Conservation (phyloP, 148 eudicot species). For the Mesembryanthemum crystallinum region DNA sequence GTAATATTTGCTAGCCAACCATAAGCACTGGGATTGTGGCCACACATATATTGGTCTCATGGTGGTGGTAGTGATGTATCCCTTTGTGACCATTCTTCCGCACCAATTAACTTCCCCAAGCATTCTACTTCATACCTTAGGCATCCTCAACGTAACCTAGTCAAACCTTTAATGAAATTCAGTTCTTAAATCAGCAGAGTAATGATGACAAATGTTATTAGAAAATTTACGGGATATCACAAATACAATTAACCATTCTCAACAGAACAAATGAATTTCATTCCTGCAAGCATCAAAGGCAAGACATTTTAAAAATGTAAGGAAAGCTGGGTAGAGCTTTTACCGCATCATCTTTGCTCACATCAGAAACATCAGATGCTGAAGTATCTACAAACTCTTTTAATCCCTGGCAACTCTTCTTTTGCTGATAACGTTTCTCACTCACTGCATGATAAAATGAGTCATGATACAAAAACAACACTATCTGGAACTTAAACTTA, state of each 20-base stretch:
- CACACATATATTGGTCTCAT: too few species aligned
- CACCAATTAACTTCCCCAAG: too few species aligned
- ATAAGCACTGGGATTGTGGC: too few species aligned
- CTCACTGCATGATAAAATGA: slow-evolving; percentile 26
- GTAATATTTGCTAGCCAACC: too few species aligned
- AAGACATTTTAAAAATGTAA: slow-evolving; percentile 10
- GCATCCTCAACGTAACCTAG: too few species aligned
- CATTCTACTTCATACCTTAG: too few species aligned
- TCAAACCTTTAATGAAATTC: too few species aligned
- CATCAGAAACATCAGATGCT: slow-evolving; percentile 38
- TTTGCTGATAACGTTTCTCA: slow-evolving; percentile 17
- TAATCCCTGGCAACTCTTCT: slow-evolving; percentile 18
- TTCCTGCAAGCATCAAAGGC: neutral
- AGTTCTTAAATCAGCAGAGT: neutral
- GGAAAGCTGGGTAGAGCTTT: slow-evolving; percentile 4
- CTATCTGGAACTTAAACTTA: too few species aligned
- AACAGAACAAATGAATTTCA: neutral
- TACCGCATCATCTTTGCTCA: slow-evolving; percentile 35
- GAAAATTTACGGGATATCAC: neutral
- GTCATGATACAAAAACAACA: neutral
- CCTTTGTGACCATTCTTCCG: too few species aligned
- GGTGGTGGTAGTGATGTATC: too few species aligned
- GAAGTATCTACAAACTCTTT: slow-evolving; percentile 26
- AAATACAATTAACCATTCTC: neutral
- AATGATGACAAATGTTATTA: too few species aligned